Conservation (phyloP, 306 rosid genomes). For the Prunus campanulata region DNA sequence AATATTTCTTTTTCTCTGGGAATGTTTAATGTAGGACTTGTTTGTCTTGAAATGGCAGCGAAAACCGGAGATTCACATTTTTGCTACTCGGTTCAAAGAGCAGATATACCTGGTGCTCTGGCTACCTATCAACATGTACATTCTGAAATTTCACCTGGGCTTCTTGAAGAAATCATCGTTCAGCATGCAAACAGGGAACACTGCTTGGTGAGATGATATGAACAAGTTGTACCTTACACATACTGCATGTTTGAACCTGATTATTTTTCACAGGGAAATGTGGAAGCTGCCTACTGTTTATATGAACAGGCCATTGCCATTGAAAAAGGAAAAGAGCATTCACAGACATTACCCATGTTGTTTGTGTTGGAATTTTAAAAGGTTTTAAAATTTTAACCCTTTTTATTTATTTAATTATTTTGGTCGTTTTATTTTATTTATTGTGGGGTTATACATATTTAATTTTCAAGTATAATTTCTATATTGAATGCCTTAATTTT, state of each 20-base stretch:
- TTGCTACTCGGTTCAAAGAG: too few species aligned
- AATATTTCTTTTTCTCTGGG: too few species aligned
- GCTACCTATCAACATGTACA: slow-evolving; percentile 92
- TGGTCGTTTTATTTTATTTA: too few species aligned
- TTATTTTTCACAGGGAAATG: background rate
- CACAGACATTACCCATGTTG: slow-evolving; percentile 74
- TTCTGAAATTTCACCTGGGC: slow-evolving; percentile 91
- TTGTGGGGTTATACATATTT: too few species aligned
- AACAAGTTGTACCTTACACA: slow-evolving; percentile 7
- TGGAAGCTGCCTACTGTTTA: slow-evolving; percentile 45
- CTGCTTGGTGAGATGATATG: slow-evolving; percentile 66
- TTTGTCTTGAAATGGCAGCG: too few species aligned
- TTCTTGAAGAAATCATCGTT: slow-evolving; percentile 82
- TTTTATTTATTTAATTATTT: too few species aligned
- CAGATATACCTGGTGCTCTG: slow-evolving; percentile 62
- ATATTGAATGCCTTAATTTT: too few species aligned
- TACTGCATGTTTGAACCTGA: slow-evolving; percentile 6
- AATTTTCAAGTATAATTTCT: too few species aligned
- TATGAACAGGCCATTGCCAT: slow-evolving; percentile 94
- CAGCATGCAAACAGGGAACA: slow-evolving; percentile 91
- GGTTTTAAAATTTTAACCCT: too few species aligned
- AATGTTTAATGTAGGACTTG: too few species aligned
- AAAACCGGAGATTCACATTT: too few species aligned
- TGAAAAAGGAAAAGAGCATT: slow-evolving; percentile 95
- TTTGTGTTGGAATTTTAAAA: slow-evolving; percentile 22